Conservation (phyloP, 164 flowering plant genomes). For the Aristolochia californica region DNA sequence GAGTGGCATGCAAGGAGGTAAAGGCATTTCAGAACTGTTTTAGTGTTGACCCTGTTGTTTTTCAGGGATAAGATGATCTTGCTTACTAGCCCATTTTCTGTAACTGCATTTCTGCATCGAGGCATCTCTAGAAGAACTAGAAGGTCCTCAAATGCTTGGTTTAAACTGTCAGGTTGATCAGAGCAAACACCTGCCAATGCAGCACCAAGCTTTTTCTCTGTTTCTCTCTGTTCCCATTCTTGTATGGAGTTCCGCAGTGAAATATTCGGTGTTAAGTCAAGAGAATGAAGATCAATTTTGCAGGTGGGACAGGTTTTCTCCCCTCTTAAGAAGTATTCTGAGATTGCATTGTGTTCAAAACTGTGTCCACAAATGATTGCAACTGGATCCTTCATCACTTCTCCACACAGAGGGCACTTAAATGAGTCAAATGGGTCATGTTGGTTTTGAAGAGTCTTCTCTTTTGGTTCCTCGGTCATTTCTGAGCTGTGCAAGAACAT, state of each 20-base stretch:
- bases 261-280: slow-evolving; percentile 11
- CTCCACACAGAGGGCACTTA: slow-evolving; percentile 9
- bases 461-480: neutral
- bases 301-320: slow-evolving; percentile 17
- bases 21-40: slow-evolving; percentile 22
- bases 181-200: slow-evolving; percentile 11
- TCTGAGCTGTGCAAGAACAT: slow-evolving; percentile 12
- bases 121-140: slow-evolving; percentile 12
- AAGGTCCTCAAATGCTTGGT: slow-evolving; percentile 12
- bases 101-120: slow-evolving; percentile 5
- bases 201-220: slow-evolving; percentile 9
- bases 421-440: slow-evolving; percentile 5
- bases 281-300: slow-evolving; percentile 10
- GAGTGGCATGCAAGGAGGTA: slow-evolving; percentile 10
- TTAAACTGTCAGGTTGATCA: slow-evolving; percentile 6
- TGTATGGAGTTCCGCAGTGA: slow-evolving; percentile 12
- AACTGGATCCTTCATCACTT: slow-evolving; percentile 17
- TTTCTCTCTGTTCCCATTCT: slow-evolving; percentile 15
- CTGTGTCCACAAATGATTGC: slow-evolving; percentile 19
- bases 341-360: slow-evolving; percentile 16
- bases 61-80: slow-evolving; percentile 12
- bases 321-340: slow-evolving; percentile 12
- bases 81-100: slow-evolving; percentile 12
- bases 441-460: neutral
- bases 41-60: slow-evolving; percentile 4